Conservation (phyloP, 2,329 filamentous ascomycete genomes). For the Chaetomium olivaceum region DNA sequence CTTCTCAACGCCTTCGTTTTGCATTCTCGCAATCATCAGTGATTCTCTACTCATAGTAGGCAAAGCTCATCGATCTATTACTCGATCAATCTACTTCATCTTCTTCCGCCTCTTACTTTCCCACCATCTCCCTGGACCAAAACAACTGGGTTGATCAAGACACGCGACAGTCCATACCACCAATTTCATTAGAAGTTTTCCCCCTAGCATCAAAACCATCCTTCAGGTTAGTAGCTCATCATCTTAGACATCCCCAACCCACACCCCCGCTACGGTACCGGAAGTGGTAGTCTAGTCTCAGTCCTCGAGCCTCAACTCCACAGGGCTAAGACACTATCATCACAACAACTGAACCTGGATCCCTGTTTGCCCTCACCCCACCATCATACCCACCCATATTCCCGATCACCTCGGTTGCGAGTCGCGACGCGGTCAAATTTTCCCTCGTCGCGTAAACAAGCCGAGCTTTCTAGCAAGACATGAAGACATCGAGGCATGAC, state of each 20-base stretch:
- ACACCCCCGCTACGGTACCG: background rate
- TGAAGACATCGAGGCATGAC: background rate
- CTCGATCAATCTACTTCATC: background rate
- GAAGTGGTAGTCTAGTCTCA: background rate
- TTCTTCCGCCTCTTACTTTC: background rate
- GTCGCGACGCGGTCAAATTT: slow-evolving; percentile 16
- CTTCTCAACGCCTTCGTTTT: background rate
- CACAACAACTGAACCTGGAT: background rate
- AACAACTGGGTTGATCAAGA: background rate
- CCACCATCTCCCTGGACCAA: background rate
- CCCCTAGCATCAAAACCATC: background rate
- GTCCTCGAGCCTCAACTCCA: background rate
- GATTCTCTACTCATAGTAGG: background rate
- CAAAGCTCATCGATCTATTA: background rate
- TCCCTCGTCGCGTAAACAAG: slow-evolving; percentile 15
- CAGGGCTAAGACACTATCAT: slow-evolving; percentile 14
- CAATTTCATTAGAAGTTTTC: background rate
- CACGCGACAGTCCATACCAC: background rate
- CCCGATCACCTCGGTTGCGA: slow-evolving; percentile 10
- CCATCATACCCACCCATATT: background rate
- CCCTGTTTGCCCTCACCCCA: slow-evolving; percentile 11
- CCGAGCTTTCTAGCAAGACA: background rate
- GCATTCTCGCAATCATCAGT: background rate
- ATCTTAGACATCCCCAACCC: background rate
- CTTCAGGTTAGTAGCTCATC: background rate